phyloP scores from a whole-genome alignment of 768 basidiomycete species.

The Boletus rufocinnamomeus region DNA sequence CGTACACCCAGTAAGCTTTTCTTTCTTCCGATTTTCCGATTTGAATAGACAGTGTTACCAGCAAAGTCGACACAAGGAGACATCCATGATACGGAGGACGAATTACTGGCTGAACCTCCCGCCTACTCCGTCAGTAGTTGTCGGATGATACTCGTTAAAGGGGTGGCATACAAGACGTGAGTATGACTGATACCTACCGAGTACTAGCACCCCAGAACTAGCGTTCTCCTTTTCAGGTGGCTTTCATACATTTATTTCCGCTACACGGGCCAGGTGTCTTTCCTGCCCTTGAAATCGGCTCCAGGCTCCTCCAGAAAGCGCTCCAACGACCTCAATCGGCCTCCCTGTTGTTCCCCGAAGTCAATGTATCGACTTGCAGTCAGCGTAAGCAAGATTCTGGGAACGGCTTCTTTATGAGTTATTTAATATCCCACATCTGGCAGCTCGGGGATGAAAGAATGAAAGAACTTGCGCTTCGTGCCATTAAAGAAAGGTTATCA shows the following conservation, averaged over 20 bases:
- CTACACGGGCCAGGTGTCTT: slow-evolving; percentile 33
- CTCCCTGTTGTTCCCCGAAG: slow-evolving; percentile 36
- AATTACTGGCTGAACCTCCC: slow-evolving; percentile 12
- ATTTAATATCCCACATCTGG: not conserved
- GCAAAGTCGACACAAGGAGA: not conserved
- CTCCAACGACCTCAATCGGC: not conserved
- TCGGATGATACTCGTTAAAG: slow-evolving; percentile 33
- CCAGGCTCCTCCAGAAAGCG: not conserved
- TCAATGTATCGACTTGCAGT: slow-evolving; percentile 40
- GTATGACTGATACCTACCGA: not conserved
- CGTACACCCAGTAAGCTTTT: slow-evolving; percentile 10
- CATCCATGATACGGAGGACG: not conserved
- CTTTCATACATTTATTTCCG: slow-evolving; percentile 32
- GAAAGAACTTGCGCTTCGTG: slow-evolving; percentile 27
- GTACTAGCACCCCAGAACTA: not conserved
- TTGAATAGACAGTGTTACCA: not conserved
- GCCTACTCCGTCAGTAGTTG: slow-evolving; percentile 25
- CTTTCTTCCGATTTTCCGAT: not conserved
- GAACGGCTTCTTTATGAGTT: not conserved
- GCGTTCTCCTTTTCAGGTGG: slow-evolving; percentile 21
- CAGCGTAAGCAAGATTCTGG: slow-evolving; percentile 18
- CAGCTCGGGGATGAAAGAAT: slow-evolving; percentile 30
- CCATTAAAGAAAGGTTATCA: slow-evolving; percentile 28
- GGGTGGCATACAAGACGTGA: slow-evolving; percentile 32
- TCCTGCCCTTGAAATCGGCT: slow-evolving; percentile 27